Evolutionary conservation across 441 rosid species (phyloP), one percentile per base, ranked within the genome.

Genomic region (Pelargonium australe): DNA sequence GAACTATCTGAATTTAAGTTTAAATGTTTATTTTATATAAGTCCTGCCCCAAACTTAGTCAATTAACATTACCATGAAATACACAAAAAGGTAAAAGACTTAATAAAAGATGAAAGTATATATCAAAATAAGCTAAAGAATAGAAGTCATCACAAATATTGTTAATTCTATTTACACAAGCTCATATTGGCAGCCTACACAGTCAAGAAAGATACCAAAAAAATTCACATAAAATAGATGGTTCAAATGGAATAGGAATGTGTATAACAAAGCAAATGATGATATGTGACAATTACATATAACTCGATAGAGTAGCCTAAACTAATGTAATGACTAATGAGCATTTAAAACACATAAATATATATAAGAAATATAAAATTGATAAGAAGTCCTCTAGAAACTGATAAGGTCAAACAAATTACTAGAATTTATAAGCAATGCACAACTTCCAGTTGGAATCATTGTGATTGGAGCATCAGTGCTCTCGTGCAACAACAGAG

Each of bases 191-290:
- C 43, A 63, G 13, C 28, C 65, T 63, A 63, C 13, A 63, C 28
- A 16, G n/a, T 63, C 19, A 12, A 14, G 16, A 23, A 61, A 23
- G 64, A 25, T 34, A 61, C 64, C 37, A 3, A 43, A 4, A 28
- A 25, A 11, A 1, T 25, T 61, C n/a, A 61, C 40, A 13, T 28
- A 31, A 63, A 63, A 63, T n/a, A 12, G 43, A 63, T 63, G 65
- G 65, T 63, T 63, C 8, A 63, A 13, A 28, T 63, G 19, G 61
- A 13, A 63, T 41, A 63, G 41, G 65, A 34, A 31, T 13, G 65
- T 28, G 65, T 12, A 28, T 28, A 16, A 28, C 43, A 28, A 31
- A 28, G 19, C 43, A 31, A 63, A 63, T 28, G 65, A 63, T 31
- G 65, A 34, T 63, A 63, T n/a, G 41, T 28, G 5, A 63, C 64